A percentile compares a stretch with the other conserved stretches of the same genome.
Evolutionary conservation across 2,329 filamentous ascomycete species (phyloP).

Genomic region (Helminthosporium solani): DNA sequence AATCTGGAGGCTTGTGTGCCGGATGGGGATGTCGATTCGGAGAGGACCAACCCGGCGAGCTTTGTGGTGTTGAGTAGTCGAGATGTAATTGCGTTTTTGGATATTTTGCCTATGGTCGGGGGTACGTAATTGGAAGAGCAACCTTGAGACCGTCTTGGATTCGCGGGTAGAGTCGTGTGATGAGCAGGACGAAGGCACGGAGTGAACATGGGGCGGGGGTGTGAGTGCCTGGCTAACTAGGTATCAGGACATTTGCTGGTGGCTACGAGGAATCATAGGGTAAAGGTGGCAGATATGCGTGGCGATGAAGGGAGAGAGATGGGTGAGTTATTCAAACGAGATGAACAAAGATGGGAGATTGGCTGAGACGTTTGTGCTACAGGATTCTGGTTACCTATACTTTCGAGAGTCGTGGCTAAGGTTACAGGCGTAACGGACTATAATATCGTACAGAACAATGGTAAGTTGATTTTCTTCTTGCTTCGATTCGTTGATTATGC

Average conservation of each 20-base stretch:
- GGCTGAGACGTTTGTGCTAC: no score
- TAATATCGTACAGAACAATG: slow-evolving; percentile 98
- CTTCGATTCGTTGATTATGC: slow-evolving; percentile 4
- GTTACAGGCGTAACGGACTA: slow-evolving; percentile 77
- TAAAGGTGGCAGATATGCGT: slow-evolving; percentile 72
- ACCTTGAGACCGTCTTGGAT: not conserved
- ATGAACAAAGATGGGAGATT: not conserved
- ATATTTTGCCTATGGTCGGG: slow-evolving; percentile 82
- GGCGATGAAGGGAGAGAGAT: slow-evolving; percentile 66
- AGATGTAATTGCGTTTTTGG: slow-evolving; percentile 80
- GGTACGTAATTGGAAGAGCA: slow-evolving; percentile 57
- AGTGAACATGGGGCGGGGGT: no score
- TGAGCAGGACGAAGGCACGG: no score
- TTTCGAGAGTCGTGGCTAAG: slow-evolving; percentile 69
- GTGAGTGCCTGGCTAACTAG: no score
- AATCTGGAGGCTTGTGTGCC: slow-evolving; percentile 25
- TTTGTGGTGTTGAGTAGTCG: slow-evolving; percentile 75
- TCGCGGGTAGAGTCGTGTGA: no score
- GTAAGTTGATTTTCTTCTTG: slow-evolving; percentile 37
- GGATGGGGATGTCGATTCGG: slow-evolving; percentile 20
- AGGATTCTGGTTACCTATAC: slow-evolving; percentile 63
- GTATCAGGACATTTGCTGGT: slow-evolving; percentile 68
- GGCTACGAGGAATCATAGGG: slow-evolving; percentile 72
- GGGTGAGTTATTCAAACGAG: slow-evolving; percentile 47
- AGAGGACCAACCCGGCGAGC: slow-evolving; percentile 41